Percentiles rank a stretch among this genome's conserved stretches.
phyloP scores from a whole-genome alignment of 805 yeast genomes.

The Candida piceae region DNA sequence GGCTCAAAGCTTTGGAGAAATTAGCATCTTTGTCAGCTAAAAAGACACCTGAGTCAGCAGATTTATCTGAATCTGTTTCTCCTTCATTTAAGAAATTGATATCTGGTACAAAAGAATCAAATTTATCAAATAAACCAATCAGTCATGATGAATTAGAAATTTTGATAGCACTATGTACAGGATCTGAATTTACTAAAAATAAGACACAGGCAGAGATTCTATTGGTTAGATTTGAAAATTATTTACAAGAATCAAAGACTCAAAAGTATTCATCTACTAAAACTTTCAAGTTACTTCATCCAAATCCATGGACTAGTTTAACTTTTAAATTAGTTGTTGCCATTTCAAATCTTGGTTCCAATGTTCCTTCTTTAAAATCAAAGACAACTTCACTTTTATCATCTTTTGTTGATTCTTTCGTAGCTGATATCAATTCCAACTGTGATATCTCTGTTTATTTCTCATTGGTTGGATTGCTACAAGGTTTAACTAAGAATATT shows the following conservation, averaged over 20 bases:
- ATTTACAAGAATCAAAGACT: conserved; percentile 40
- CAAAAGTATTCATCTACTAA: conserved; percentile 35
- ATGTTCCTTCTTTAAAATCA: conserved; percentile 12
- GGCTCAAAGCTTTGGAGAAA: conserved; percentile 34
- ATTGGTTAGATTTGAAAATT: conserved; percentile 39
- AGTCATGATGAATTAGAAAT: conserved; percentile 42
- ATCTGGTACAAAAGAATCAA: conserved; percentile 13
- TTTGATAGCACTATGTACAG: conserved; percentile 49
- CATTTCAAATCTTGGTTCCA: conserved; percentile 24
- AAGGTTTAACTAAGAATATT: conserved; percentile 24
- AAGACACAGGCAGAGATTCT: conserved; percentile 38
- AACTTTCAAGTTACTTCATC: conserved; percentile 21
- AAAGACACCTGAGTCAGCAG: conserved; percentile 12
- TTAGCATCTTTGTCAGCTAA: conserved; percentile 31
- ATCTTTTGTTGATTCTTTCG: background rate
- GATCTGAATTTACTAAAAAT: conserved; percentile 33
- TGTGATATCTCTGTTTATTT: conserved; percentile 12
- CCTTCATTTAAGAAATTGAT: conserved; percentile 18
- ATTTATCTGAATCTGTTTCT: conserved; percentile 21
- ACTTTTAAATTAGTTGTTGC: conserved; percentile 33
- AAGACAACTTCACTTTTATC: conserved; percentile 6
- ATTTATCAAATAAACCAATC: conserved; percentile 13
- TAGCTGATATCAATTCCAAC: background rate
- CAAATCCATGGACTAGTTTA: conserved; percentile 40
- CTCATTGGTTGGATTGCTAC: conserved; percentile 28